Evolutionary conservation across 495 filamentous ascomycete genomes (phyloP).

Genomic region (Aspergillus steynii): DNA sequence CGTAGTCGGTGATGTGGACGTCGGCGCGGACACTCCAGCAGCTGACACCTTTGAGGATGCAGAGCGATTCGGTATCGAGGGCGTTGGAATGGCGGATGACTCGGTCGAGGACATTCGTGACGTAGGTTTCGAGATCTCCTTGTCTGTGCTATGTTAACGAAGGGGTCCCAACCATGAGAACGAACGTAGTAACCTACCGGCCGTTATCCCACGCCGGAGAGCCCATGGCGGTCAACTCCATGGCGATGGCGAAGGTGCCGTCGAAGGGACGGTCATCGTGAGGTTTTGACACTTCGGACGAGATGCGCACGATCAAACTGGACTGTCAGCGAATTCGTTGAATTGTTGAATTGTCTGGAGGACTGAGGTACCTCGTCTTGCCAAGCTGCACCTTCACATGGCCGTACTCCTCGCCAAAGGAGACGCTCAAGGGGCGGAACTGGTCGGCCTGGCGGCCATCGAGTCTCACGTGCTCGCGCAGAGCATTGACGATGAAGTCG

Average conservation of each 20-base stretch:
- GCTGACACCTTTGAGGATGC: conserved; percentile 84
- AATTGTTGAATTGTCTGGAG: neutral
- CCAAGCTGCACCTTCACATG: conserved; percentile 86
- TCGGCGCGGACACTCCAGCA: conserved; percentile 89
- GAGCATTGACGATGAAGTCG: conserved; percentile 71
- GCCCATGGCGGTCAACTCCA: conserved; percentile 90
- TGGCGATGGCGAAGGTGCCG: conserved; percentile 86
- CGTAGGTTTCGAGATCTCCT: conserved; percentile 76
- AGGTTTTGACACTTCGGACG: conserved; percentile 82
- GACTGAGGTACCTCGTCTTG: conserved; percentile 71
- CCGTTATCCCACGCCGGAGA: conserved; percentile 88
- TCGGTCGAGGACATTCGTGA: conserved; percentile 87
- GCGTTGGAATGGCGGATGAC: conserved; percentile 88
- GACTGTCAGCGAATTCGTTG: conserved; percentile 10
- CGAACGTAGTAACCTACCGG: conserved; percentile 49
- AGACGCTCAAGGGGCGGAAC: conserved; percentile 72
- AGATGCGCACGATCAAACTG: conserved; percentile 82
- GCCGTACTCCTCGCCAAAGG: conserved; percentile 88
- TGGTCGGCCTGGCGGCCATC: conserved; percentile 80
- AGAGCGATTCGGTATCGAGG: conserved; percentile 92
- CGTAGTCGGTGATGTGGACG: conserved; percentile 84
- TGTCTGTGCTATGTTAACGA: conserved; percentile 40
- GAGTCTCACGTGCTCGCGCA: conserved; percentile 73
- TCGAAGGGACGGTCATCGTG: conserved; percentile 89
- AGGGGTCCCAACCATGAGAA: neutral